Base-by-base conservation (phyloP, 257 asterid species). In the Fraxinus americana region DNA sequence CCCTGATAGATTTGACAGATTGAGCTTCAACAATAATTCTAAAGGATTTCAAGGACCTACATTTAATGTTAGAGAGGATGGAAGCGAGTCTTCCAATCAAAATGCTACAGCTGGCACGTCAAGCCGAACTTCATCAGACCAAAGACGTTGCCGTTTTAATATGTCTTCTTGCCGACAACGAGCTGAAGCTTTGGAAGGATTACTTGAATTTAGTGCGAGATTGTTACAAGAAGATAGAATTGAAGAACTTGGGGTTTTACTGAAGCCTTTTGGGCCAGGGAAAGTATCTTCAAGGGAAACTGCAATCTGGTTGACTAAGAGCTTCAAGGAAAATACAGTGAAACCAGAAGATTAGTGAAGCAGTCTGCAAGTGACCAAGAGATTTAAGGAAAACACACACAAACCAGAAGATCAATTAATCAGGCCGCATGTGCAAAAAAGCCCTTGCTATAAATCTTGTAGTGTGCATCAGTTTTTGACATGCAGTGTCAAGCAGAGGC, bases 201-300 rank as follows among this genome's bases (percentile, higher is more conserved):
- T 93, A 85, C 96, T 93, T 38, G 98, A 93, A 80, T 91, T 93
- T 81, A 93, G 98, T 82, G 96, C 98, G 32, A 90, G 96, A 82
- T 75, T 93, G 84, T 77, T 93, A 84, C 92, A 87, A 68, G 93
- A 90, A 57, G 92, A 91, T 54, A 90, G 98, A 81, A 84, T 89
- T 59, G 97, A 93, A 59, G 98, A 93, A 81, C 98, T 93, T 41
- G 97, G 89, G 19, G 98, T 91, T 71, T 79, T 91, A 78, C 72
- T 93, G 73, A 89, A 87, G 90, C 98, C 98, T 67, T 91, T 93
- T 78, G 97, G 97, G 71, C 96, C 90, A 3, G 96, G 91, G 43
- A 93, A 93, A 83, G 98, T 89, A 72, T 93, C 98, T 75, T 97
- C 98, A 3, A 87, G 97, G 87, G 98, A 93, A 93, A 93, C 98